Conservation (phyloP, 2,329 filamentous ascomycete genomes). For the Furcasterigmium sp. region DNA sequence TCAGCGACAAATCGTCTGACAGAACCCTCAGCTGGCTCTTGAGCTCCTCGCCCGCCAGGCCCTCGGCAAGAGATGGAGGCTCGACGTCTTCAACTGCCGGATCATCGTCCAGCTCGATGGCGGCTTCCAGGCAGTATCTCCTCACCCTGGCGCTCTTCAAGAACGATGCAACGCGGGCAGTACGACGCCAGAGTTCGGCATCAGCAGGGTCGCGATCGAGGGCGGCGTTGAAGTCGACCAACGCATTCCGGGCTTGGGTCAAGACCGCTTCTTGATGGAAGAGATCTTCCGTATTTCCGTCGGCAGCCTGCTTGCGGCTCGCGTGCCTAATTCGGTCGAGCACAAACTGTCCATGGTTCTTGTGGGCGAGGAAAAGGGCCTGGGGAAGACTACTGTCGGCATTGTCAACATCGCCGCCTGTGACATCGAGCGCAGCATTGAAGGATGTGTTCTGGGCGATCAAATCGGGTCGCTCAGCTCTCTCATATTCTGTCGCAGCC, state of each 20-base stretch:
- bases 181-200: constrained; percentile 59
- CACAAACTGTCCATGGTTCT: constrained; percentile 89
- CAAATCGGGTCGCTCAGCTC: constrained; percentile 54
- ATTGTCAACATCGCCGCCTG: constrained; percentile 62
- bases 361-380: constrained; percentile 88
- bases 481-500: constrained; percentile 76
- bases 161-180: constrained; percentile 53
- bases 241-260: constrained; percentile 35
- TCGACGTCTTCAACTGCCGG: constrained; percentile 57
- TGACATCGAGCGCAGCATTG: constrained; percentile 45
- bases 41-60: constrained; percentile 57
- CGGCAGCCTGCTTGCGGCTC: constrained; percentile 22
- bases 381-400: constrained; percentile 79
- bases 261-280: constrained; percentile 31
- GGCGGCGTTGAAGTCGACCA: constrained; percentile 53
- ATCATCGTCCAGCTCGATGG: constrained; percentile 63
- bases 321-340: constrained; percentile 66
- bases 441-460: constrained; percentile 41
- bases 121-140: constrained; percentile 60
- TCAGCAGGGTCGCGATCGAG: constrained; percentile 63
- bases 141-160: constrained; percentile 52
- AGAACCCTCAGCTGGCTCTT: constrained; percentile 49
- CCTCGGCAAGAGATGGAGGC: constrained; percentile 58
- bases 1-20: constrained; percentile 49
- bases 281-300: constrained; percentile 21